These are phyloP conservation scores for Zymoseptoria pseudotritici DNA, from an alignment of 2,329 filamentous ascomycete species.

Conservation along the genomic window DNA sequence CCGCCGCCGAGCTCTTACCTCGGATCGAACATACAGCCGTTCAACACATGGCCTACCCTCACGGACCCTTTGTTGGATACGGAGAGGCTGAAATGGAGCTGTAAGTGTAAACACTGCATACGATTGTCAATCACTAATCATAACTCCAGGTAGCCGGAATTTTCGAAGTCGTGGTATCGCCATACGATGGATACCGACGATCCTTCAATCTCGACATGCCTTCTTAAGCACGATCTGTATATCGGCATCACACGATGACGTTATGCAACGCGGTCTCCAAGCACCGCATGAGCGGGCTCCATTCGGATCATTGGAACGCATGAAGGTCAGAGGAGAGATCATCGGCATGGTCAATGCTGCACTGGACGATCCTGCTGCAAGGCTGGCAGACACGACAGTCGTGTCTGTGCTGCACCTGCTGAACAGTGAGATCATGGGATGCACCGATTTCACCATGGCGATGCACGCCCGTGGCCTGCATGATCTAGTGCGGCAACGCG, in stretches of 20 bases:
- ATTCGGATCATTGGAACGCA: constrained; percentile 14
- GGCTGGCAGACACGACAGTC: constrained; percentile 24
- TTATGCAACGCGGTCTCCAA: constrained; percentile 22
- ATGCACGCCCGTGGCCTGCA: constrained; percentile 25
- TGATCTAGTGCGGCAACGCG: constrained; percentile 23
- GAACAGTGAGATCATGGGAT: constrained; percentile 26
- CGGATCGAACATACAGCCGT: constrained; percentile 17
- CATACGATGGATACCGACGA: constrained; percentile 22
- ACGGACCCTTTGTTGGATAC: constrained; percentile 18
- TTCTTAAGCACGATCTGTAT: constrained; percentile 29
- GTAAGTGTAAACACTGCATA: constrained; percentile 10
- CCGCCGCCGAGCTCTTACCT: constrained; percentile 1
- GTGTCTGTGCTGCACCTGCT: constrained; percentile 28
- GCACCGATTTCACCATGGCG: constrained; percentile 17
- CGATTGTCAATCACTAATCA: not conserved
- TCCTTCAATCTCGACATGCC: constrained; percentile 20
- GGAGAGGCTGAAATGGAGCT: constrained; percentile 24
- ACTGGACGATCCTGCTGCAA: constrained; percentile 19
- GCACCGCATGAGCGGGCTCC: constrained; percentile 11
- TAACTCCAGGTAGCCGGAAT: constrained; percentile 15
- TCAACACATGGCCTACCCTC: constrained; percentile 18
- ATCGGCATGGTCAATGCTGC: constrained; percentile 23
- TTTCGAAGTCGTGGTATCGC: constrained; percentile 24
- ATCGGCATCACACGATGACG: constrained; percentile 27
- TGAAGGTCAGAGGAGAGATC: constrained; percentile 19